Evolutionary conservation across 768 basidiomycete genomes (phyloP).

Genomic region (Agrocybe pediades): DNA sequence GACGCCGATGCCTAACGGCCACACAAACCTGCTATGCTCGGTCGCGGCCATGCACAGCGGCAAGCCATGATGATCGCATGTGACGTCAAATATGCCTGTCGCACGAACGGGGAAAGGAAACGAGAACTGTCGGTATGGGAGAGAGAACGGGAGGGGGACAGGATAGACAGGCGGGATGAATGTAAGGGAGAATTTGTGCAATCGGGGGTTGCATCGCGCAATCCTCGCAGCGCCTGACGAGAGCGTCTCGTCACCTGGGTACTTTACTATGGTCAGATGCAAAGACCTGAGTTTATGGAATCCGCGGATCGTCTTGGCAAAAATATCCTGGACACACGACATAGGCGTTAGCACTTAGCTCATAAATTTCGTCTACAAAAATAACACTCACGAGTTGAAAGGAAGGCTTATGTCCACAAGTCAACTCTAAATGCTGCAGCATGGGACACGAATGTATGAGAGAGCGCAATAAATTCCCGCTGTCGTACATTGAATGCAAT

Average conservation of each 20-base stretch:
- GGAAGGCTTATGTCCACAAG: conserved; percentile 68
- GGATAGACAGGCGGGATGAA: conserved; percentile 61
- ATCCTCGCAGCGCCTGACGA: conserved; percentile 60
- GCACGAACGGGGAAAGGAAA: conserved; percentile 44
- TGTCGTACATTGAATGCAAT: conserved; percentile 75
- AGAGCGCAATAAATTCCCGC: conserved; percentile 67
- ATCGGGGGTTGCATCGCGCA: conserved; percentile 65
- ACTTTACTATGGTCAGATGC: conserved; percentile 64
- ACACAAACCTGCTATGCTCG: conserved; percentile 48
- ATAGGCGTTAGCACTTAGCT: not conserved
- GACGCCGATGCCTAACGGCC: conserved; percentile 51
- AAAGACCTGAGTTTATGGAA: conserved; percentile 67
- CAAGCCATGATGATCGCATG: conserved; percentile 64
- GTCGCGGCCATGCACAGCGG: conserved; percentile 53
- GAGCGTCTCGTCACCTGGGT: conserved; percentile 64
- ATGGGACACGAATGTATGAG: conserved; percentile 68
- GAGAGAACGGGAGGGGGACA: conserved; percentile 47
- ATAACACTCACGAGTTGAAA: conserved; percentile 61
- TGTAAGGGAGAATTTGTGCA: conserved; percentile 63
- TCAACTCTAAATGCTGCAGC: conserved; percentile 62
- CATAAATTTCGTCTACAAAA: not conserved
- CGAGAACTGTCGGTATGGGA: conserved; percentile 42
- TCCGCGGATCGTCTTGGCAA: conserved; percentile 62
- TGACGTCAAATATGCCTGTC: conserved; percentile 58
- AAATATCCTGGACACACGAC: conserved; percentile 54